Evolutionary conservation across 2,329 filamentous ascomycete genomes (phyloP).

Genomic region (Scleromitrula shiraiana): DNA sequence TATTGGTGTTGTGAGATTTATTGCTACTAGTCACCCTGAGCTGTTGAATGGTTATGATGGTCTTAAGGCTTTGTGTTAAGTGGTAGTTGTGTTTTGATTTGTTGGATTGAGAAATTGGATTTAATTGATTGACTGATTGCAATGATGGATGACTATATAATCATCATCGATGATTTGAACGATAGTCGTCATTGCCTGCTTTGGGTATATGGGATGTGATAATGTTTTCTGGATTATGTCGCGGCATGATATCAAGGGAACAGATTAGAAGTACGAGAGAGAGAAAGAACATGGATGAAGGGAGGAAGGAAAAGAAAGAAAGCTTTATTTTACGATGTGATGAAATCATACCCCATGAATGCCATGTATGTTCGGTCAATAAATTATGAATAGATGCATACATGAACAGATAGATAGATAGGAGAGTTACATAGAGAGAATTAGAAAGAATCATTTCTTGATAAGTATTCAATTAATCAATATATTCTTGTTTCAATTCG

Average conservation of each 20-base stretch:
- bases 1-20: slow-evolving; percentile 48
- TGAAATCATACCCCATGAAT: not conserved
- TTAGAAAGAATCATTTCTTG: not conserved
- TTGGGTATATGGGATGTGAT: not conserved
- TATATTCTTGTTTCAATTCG: no score
- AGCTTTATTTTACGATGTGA: not conserved
- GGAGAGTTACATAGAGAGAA: not conserved
- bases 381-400: not conserved
- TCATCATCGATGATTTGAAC: no score
- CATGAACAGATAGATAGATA: not conserved
- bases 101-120: not conserved
- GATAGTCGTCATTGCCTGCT: no score
- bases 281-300: not conserved
- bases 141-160: not conserved
- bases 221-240: no score
- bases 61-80: slow-evolving; percentile 12
- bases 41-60: slow-evolving; percentile 23
- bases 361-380: not conserved
- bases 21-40: slow-evolving; percentile 24
- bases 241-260: no score
- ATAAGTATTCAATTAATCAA: no score
- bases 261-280: not conserved
- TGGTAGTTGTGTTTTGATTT: not conserved
- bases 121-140: no score
- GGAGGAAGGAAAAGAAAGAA: not conserved